phyloP scores from a whole-genome alignment of 768 basidiomycete species.

The Strobilomyces dryophilus region DNA sequence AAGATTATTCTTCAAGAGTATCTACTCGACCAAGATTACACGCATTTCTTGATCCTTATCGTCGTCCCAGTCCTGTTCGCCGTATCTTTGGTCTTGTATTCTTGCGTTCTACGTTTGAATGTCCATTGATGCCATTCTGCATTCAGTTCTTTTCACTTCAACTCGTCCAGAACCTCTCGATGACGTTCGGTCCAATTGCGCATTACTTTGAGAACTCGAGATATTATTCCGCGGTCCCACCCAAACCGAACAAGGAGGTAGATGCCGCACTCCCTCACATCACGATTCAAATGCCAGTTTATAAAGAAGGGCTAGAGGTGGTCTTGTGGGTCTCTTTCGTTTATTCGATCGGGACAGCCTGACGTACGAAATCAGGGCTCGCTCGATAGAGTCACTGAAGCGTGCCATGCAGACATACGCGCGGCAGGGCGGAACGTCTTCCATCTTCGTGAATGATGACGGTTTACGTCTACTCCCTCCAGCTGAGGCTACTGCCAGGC shows the following conservation, averaged over 20 bases:
- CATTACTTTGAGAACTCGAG: slow-evolving; percentile 49
- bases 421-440: slow-evolving; percentile 57
- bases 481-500: slow-evolving; percentile 43
- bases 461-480: slow-evolving; percentile 50
- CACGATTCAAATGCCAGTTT: slow-evolving; percentile 56
- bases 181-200: slow-evolving; percentile 46
- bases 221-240: slow-evolving; percentile 48
- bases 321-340: slow-evolving; percentile 40
- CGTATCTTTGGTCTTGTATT: slow-evolving; percentile 40
- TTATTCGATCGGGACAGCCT: neutral
- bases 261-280: slow-evolving; percentile 45
- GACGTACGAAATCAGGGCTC: slow-evolving; percentile 28
- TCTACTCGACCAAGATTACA: slow-evolving; percentile 41
- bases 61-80: slow-evolving; percentile 41
- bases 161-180: slow-evolving; percentile 37
- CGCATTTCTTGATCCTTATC: slow-evolving; percentile 40
- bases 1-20: slow-evolving; percentile 56
- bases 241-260: slow-evolving; percentile 39
- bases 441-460: slow-evolving; percentile 60
- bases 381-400: slow-evolving; percentile 52
- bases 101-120: neutral
- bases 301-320: slow-evolving; percentile 50
- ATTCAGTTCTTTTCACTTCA: slow-evolving; percentile 39
- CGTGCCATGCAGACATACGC: slow-evolving; percentile 62
- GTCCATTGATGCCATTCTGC: slow-evolving; percentile 8